These are phyloP conservation scores for Taphrina betulina DNA, from an alignment of 1,139 yeast species.

Conservation along the genomic window DNA sequence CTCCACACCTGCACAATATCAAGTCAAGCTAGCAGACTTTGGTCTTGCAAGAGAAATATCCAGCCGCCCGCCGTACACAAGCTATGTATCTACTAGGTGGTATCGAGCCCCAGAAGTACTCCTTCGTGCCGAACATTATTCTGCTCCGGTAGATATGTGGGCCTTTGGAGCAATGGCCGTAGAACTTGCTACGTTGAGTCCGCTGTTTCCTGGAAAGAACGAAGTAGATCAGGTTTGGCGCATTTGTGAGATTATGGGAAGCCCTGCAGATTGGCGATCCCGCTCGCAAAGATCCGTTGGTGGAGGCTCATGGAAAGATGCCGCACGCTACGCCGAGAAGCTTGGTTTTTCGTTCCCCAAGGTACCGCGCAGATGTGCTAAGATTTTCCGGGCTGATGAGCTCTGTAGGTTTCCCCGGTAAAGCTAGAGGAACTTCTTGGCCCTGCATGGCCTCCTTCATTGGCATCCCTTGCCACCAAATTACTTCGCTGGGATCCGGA, in stretches of 20 bases:
- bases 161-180: slow-evolving; percentile 86
- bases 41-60: slow-evolving; percentile 74
- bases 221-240: slow-evolving; percentile 75
- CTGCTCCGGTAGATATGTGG: slow-evolving; percentile 86
- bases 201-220: slow-evolving; percentile 79
- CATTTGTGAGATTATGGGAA: slow-evolving; percentile 67
- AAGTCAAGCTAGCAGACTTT: slow-evolving; percentile 84
- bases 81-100: slow-evolving; percentile 94
- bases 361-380: no score
- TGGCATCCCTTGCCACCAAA: slow-evolving; percentile 2
- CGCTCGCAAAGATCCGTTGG: slow-evolving; percentile 61
- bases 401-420: slow-evolving; percentile 25
- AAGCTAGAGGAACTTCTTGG: slow-evolving; percentile 22
- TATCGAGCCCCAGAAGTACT: slow-evolving; percentile 92
- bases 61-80: slow-evolving; percentile 56
- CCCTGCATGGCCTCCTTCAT: slow-evolving; percentile 27
- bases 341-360: slow-evolving; percentile 68
- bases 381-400: no score
- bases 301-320: slow-evolving; percentile 75
- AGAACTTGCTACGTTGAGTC: slow-evolving; percentile 72
- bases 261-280: slow-evolving; percentile 50
- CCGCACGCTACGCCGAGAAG: slow-evolving; percentile 65
- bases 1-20: slow-evolving; percentile 37
- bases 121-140: slow-evolving; percentile 63
- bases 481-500: slow-evolving; percentile 25